A percentile compares a stretch with the other conserved stretches of the same genome.
phyloP scores from a whole-genome alignment of 2,329 filamentous ascomycete genomes.

The Escovopsis sp. region DNA sequence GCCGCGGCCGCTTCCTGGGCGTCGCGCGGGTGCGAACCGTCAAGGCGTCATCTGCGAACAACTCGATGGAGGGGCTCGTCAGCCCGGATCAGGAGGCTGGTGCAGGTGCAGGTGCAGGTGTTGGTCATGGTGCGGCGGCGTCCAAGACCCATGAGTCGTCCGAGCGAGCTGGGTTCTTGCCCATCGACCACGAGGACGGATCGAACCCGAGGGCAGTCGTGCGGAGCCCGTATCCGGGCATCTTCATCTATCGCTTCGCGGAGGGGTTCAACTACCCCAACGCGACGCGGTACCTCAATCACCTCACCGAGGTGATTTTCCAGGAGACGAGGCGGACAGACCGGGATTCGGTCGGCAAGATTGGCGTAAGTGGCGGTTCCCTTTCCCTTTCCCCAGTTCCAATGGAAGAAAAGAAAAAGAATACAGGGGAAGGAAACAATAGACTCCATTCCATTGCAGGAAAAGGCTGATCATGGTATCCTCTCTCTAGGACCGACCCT shows the following conservation, averaged over 20 bases:
- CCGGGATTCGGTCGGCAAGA: conserved; percentile 26
- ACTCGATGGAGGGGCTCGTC: conserved; percentile 21
- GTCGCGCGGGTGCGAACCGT: conserved; percentile 72
- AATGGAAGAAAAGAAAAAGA: too few relatives aligned
- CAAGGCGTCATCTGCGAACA: conserved; percentile 43
- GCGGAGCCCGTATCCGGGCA: conserved; percentile 33
- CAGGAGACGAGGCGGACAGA: conserved; percentile 29
- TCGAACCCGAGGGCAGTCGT: conserved; percentile 32
- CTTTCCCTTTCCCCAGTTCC: too few relatives aligned
- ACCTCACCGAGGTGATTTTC: conserved; percentile 30
- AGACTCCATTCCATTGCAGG: too few relatives aligned
- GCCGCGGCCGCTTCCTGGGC: conserved; percentile 64
- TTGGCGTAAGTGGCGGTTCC: conserved; percentile 29
- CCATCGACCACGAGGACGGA: conserved; percentile 33
- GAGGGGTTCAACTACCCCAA: conserved; percentile 44
- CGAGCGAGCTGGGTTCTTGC: conserved; percentile 27
- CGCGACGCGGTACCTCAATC: conserved; percentile 33
- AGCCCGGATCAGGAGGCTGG: conserved; percentile 25
- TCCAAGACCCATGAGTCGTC: conserved; percentile 31
- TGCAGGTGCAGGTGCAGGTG: too few relatives aligned
- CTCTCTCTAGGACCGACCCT: conserved; percentile 30
- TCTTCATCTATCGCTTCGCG: conserved; percentile 39
- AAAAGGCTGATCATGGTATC: too few relatives aligned
- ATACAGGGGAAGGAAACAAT: too few relatives aligned
- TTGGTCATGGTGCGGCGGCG: too few relatives aligned